Percentiles rank a stretch among this genome's conserved stretches.
Evolutionary conservation across 768 basidiomycete species (phyloP).

Genomic region (Pulveroboletus sp.): DNA sequence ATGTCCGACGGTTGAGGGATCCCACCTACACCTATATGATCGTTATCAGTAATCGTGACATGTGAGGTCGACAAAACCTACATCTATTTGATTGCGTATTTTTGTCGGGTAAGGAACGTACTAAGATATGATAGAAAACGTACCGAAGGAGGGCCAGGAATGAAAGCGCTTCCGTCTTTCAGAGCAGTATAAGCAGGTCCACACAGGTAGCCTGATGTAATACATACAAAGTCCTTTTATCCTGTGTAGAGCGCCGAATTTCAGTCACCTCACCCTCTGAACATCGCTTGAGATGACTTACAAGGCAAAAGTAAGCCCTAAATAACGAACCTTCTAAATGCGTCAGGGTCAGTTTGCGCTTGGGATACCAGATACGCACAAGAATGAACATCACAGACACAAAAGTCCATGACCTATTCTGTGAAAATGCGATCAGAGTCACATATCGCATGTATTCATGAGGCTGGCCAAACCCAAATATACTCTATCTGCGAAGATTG

Average conservation of each 20-base stretch:
- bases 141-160: constrained; percentile 15
- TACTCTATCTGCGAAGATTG: constrained; percentile 3
- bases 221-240: constrained; percentile 7
- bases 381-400: constrained; percentile 12
- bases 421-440: neutral
- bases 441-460: neutral
- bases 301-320: constrained; percentile 7
- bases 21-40: constrained; percentile 14
- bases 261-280: neutral
- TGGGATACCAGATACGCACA: constrained; percentile 4
- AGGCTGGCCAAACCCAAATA: constrained; percentile 15
- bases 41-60: neutral
- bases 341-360: neutral
- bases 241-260: neutral
- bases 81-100: constrained; percentile 5
- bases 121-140: neutral
- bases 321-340: constrained; percentile 15
- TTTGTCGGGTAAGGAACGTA: neutral
- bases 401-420: constrained; percentile 16
- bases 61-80: constrained; percentile 1
- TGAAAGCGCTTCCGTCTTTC: constrained; percentile 15
- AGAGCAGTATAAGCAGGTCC: neutral
- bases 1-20: neutral
- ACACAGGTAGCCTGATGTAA: fast-evolving
- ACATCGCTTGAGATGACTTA: constrained; percentile 1